Percentiles rank a stretch among this genome's conserved stretches.
These are phyloP conservation scores for Tardiomyces blankii DNA, from an alignment of 1,139 yeast species.

Conservation along the genomic window DNA sequence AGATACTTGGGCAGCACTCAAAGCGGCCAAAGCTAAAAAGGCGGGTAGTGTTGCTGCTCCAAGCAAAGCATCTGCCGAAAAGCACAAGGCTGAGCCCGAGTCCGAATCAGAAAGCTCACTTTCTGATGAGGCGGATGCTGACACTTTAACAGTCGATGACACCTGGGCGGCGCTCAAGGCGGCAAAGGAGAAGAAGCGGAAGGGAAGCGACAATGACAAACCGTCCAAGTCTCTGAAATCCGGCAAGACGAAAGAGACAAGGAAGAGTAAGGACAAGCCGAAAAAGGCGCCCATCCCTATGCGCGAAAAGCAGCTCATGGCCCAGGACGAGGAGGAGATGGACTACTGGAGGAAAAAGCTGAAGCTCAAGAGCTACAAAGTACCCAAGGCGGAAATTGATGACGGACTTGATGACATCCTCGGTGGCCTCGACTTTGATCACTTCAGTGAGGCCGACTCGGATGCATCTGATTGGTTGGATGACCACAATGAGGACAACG, in stretches of 20 bases:
- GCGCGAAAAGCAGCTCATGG: conserved; percentile 30
- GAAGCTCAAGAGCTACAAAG: conserved; percentile 40
- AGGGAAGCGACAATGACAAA: conserved; percentile 2
- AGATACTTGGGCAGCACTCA: conserved; percentile 35
- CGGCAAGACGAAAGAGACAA: conserved; percentile 8
- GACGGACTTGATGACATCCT: conserved; percentile 64
- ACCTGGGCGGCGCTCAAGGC: conserved; percentile 33
- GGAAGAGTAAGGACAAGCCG: conserved; percentile 6
- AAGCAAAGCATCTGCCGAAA: conserved; percentile 3
- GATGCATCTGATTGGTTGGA: conserved; percentile 1
- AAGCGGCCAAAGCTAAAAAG: conserved; percentile 30
- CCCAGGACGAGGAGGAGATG: conserved; percentile 67
- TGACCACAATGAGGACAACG: not conserved
- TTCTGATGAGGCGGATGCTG: no score
- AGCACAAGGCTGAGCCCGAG: conserved; percentile 1
- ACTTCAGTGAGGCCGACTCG: not conserved
- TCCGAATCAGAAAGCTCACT: conserved; percentile 2
- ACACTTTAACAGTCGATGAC: conserved; percentile 12
- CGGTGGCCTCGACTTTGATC: conserved; percentile 57
- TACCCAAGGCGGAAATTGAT: conserved; percentile 38
- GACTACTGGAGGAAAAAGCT: conserved; percentile 74
- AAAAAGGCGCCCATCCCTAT: conserved; percentile 5
- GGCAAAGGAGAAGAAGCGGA: conserved; percentile 22
- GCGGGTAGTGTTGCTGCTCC: no score
- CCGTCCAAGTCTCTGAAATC: conserved; percentile 8